Percentiles rank a stretch among this genome's conserved stretches.
Conservation (phyloP, 495 filamentous ascomycete species). For the Penicillium lividum region DNA sequence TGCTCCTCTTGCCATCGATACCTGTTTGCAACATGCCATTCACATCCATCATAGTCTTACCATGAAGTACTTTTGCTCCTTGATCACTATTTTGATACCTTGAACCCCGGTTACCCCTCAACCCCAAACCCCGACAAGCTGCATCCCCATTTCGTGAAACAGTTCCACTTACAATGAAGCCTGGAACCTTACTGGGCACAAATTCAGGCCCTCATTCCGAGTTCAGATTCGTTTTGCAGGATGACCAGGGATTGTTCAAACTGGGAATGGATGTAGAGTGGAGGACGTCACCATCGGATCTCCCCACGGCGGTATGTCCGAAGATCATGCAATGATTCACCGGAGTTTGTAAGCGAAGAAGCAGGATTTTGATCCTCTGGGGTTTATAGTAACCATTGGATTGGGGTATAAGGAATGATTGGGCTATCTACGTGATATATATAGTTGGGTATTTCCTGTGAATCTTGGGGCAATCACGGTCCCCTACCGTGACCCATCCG, state of each 20-base stretch:
- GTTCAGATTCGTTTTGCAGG: not conserved
- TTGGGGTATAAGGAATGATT: not conserved
- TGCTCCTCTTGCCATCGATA: too few relatives aligned
- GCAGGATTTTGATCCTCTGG: not conserved
- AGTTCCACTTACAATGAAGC: not conserved
- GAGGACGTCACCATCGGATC: slow-evolving; percentile 24
- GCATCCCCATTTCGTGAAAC: not conserved
- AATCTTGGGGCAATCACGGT: slow-evolving; percentile 22
- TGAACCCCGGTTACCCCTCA: slow-evolving; percentile 3
- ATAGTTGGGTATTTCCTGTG: not conserved
- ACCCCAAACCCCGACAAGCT: not conserved
- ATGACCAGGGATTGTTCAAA: not conserved
- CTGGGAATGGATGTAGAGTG: slow-evolving; percentile 7
- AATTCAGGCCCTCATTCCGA: not conserved
- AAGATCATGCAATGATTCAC: not conserved
- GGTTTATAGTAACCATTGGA: not conserved
- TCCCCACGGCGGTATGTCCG: slow-evolving; percentile 2
- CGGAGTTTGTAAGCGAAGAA: not conserved
- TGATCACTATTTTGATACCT: not conserved
- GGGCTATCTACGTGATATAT: not conserved
- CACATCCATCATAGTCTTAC: not conserved
- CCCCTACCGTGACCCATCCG: not conserved
- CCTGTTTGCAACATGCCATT: too few relatives aligned
- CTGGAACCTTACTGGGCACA: not conserved
- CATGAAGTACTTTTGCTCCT: not conserved